These are phyloP conservation scores for Chaetomiaceae sp. DNA, from an alignment of 2,329 filamentous ascomycete species.

Conservation along the genomic window DNA sequence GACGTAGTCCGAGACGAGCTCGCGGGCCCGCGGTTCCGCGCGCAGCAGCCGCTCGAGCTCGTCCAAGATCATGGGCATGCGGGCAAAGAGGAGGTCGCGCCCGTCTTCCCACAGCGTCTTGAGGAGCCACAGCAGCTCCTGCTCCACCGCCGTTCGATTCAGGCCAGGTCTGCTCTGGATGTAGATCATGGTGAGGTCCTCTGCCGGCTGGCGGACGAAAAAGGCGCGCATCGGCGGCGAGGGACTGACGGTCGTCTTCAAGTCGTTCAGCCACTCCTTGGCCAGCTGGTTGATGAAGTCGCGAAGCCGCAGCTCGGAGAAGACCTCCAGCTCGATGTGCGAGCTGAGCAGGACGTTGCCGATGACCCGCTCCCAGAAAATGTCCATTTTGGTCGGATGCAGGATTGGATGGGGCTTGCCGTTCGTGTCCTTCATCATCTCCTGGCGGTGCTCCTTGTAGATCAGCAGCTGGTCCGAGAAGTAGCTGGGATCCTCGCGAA, in stretches of 20 bases:
- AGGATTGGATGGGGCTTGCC: conserved; percentile 31
- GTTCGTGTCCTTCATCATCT: conserved; percentile 39
- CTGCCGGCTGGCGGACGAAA: neutral
- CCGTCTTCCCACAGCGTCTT: conserved; percentile 36
- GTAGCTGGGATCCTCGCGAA: conserved; percentile 57
- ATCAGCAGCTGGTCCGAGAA: conserved; percentile 44
- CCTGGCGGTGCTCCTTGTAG: conserved; percentile 42
- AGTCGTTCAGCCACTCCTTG: conserved; percentile 30
- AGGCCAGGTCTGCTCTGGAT: conserved; percentile 3
- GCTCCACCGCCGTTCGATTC: conserved; percentile 26
- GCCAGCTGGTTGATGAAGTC: conserved; percentile 33
- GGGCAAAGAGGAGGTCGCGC: conserved; percentile 29
- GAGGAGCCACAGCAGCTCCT: conserved; percentile 36
- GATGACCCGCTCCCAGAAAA: conserved; percentile 40
- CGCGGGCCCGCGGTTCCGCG: conserved; percentile 33
- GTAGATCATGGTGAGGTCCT: neutral
- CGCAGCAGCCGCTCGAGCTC: conserved; percentile 44
- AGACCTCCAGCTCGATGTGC: conserved; percentile 36
- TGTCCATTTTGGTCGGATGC: conserved; percentile 4
- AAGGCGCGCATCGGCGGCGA: conserved; percentile 39
- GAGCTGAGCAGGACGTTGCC: conserved; percentile 31
- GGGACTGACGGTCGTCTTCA: conserved; percentile 28
- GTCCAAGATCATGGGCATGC: conserved; percentile 39
- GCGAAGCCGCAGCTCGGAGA: conserved; percentile 37
- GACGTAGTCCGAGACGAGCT: conserved; percentile 37